Percentiles rank a stretch among this genome's conserved stretches.
phyloP scores from a whole-genome alignment of 2,329 filamentous ascomycete genomes.

The Aspergillus costaricaensis region DNA sequence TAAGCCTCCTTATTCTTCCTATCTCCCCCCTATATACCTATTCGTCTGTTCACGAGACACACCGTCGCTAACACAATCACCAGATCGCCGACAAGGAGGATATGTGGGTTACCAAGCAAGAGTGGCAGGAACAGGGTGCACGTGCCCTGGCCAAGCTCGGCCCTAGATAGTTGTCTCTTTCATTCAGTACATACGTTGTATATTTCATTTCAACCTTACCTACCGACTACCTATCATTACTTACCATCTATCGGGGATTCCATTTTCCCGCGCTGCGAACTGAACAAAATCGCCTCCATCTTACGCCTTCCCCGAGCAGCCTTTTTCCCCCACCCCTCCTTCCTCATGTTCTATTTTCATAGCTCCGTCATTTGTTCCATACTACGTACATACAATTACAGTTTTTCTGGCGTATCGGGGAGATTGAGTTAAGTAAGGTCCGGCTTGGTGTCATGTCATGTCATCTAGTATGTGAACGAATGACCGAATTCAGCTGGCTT shows the following conservation, averaged over 20 bases:
- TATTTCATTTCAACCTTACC: neutral
- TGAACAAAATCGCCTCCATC: constrained; percentile 11
- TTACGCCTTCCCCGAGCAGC: constrained; percentile 19
- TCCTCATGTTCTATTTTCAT: neutral
- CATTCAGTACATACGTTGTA: neutral
- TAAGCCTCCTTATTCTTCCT: constrained; percentile 38
- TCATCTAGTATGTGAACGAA: no score
- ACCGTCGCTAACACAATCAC: constrained; percentile 15
- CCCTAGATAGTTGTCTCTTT: constrained; percentile 62
- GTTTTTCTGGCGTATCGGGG: no score
- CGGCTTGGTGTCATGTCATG: no score
- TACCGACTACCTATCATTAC: neutral
- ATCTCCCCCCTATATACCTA: neutral
- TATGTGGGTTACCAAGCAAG: constrained; percentile 98
- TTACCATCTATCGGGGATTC: neutral
- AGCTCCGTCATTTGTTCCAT: constrained; percentile 5
- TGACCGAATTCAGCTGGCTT: no score
- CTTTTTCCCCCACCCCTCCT: constrained; percentile 17
- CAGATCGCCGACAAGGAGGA: constrained; percentile 95
- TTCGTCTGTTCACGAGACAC: neutral
- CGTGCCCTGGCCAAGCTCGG: constrained; percentile 89
- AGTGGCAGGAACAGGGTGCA: constrained; percentile 92
- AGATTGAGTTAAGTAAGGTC: no score
- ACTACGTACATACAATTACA: constrained; percentile 13
- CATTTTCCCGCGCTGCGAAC: neutral